phyloP scores from a whole-genome alignment of 2,329 filamentous ascomycete genomes.

The Dactylellina leptospora region DNA sequence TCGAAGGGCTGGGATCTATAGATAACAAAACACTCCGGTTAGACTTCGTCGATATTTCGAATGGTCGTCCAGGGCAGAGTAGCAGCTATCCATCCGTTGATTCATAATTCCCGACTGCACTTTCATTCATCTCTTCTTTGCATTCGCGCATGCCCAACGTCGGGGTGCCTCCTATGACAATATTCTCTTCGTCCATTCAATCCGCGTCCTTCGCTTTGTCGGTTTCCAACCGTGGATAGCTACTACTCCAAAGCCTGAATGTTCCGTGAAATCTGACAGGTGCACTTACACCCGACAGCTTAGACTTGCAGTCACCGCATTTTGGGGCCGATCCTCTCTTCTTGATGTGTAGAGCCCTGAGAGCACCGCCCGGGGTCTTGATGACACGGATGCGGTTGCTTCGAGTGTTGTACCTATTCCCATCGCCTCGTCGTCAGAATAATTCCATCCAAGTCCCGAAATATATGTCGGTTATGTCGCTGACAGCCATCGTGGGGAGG shows the following conservation, averaged over 20 bases:
- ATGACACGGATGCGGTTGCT: constrained; percentile 96
- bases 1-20: constrained; percentile 90
- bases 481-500: constrained; percentile 7
- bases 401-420: constrained; percentile 88
- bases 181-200: neutral
- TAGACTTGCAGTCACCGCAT: constrained; percentile 98
- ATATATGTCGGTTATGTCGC: neutral
- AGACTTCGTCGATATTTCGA: neutral
- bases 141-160: neutral
- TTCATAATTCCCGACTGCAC: neutral
- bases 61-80: neutral
- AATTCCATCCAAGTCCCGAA: constrained; percentile 40
- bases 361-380: constrained; percentile 95
- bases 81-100: neutral
- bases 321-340: constrained; percentile 98
- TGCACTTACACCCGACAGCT: constrained; percentile 93
- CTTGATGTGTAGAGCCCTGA: constrained; percentile 98
- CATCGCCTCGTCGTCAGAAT: constrained; percentile 36
- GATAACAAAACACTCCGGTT: constrained; percentile 2
- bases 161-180: no score
- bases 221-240: constrained; percentile 39
- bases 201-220: constrained; percentile 22
- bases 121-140: neutral
- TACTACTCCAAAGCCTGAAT: constrained; percentile 52
- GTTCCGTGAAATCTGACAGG: neutral